Evolutionary conservation across 1,284 basidiomycete species (phyloP), one percentile per base, ranked within the genome.

Genomic region (Puccinia sorghi): DNA sequence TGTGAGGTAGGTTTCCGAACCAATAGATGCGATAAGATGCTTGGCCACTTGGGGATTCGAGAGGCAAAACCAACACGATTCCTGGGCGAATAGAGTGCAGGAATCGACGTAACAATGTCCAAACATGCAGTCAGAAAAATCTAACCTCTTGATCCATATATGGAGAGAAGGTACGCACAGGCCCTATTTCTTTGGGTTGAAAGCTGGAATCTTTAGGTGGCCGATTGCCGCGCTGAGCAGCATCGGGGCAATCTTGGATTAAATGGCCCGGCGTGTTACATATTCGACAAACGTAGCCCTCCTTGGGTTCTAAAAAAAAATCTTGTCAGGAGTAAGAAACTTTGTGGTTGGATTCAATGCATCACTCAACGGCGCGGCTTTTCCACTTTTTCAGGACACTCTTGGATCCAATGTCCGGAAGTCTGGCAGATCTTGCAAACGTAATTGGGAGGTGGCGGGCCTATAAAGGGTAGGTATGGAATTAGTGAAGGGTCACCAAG

Each of bases 21-120:
- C 95, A 82, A 98, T 96, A 0, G 91, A 90, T 37, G 94, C 92
- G 80, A 98, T 94, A 79, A 97, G 89, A 82, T 97, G 93, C 86
- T 97, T 98, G 70, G 91, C 90, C 43, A 94, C 87, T 82, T 89
- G 91, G 0, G 94, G 94, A 84, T 97, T 97, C 67, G 93, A 94
- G 75, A 97, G 84, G 84, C 94, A 97, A 87, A 97, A 97, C 94
- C 94, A 97, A 85, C 94, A 95, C 85, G 75, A 4, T 15, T 50
- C 52, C 71, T 80, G 46, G 15, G 2, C 15, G 20, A 48, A 54
- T 11, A 32, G 12, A 37, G 48, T 56, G 11, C 27, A 12, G 3
- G 27, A 5, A 56, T 17, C 50, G 20, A 46, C 13, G 20, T 15
- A 4, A 25, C 25, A 59, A 57, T 27, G 11, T 69, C 7, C 39